Base-by-base conservation (phyloP, 2,329 filamentous ascomycete species). In the Aspergillus ochraceus region DNA sequence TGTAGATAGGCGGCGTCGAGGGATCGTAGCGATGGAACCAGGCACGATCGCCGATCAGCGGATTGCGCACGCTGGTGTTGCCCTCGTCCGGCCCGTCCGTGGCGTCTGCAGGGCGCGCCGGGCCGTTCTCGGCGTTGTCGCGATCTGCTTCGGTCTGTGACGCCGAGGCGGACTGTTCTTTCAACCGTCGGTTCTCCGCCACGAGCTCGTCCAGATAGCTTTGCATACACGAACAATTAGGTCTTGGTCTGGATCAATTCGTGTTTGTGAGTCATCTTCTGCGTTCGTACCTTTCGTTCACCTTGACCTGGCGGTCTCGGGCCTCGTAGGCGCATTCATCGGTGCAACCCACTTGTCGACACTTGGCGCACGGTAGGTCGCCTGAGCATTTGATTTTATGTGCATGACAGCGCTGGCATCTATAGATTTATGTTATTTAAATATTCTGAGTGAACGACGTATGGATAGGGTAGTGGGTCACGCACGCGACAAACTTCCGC, bases 311-410 rank as follows among this genome's bases (percentile, higher is more conserved):
- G 20, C 78, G 74, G 60, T 80, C 79, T 19, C 76, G 75, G 42
- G 71, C 61, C 4, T 76, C 73, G 61, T 79, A 81, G 3, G 69
- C 62, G 58, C 79, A 81, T 55, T 76, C 71, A 46, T 71, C 70
- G 0, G 72, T 70, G 56, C 71, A 72, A 4, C 75, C 76, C 0
- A 77, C 74, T 6, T 70, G 63, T 45, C 68, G 67, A 57, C 79
- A 81, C 45, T 78, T 76, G 36, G 65, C 69, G 57, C 79, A 81
- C 1, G 79, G 79, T 24, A 74, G 71, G 3, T 76, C 74, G 1
- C 79, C 79, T 0, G 79, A 81, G 57, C 79, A 81, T 62, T 79
- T 81, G 26, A 81, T 79, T 60, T 81, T 81, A 30, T 80, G 79
- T 0, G 71, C 62, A 66, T 81, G 79, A 53, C 79, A 81, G 61